Conservation (phyloP, 1,284 basidiomycete species). For the Kwoniella shivajii region DNA sequence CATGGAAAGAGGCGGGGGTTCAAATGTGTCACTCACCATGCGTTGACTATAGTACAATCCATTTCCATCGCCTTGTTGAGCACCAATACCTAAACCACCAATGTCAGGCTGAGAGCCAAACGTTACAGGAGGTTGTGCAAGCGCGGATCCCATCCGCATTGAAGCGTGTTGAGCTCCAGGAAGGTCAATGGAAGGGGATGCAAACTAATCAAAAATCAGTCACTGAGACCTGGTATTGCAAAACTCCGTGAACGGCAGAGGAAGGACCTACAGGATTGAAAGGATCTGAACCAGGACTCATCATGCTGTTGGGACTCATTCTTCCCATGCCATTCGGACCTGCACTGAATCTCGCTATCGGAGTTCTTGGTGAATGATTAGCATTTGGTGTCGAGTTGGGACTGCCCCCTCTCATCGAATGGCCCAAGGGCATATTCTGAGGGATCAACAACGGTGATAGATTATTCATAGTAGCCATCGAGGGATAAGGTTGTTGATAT, state of each 20-base stretch:
- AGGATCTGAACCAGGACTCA: constrained; percentile 53
- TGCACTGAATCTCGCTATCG: constrained; percentile 31
- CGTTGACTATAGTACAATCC: constrained; percentile 23
- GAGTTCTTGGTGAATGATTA: constrained; percentile 35
- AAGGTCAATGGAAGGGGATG: constrained; percentile 47
- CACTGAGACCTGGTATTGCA: background rate
- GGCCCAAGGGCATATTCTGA: constrained; percentile 47
- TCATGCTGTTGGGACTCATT: constrained; percentile 48
- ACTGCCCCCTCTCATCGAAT: constrained; percentile 30
- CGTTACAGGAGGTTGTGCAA: constrained; percentile 33
- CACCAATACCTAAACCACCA: constrained; percentile 51
- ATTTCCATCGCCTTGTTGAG: constrained; percentile 12
- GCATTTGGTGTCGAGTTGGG: constrained; percentile 23
- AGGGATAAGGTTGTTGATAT: constrained; percentile 1
- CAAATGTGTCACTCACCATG: constrained; percentile 8
- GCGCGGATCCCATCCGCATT: constrained; percentile 33
- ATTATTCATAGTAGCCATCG: background rate
- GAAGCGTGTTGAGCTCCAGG: constrained; percentile 33
- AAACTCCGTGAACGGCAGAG: background rate
- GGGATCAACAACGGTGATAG: constrained; percentile 45
- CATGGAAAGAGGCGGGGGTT: too few relatives aligned
- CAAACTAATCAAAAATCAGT: constrained; percentile 33
- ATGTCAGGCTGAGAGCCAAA: constrained; percentile 50
- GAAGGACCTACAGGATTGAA: constrained; percentile 52
- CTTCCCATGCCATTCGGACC: constrained; percentile 29